Evolutionary conservation across 75 land plant species (phyloP).

Genomic region (Sequoiadendron giganteum): DNA sequence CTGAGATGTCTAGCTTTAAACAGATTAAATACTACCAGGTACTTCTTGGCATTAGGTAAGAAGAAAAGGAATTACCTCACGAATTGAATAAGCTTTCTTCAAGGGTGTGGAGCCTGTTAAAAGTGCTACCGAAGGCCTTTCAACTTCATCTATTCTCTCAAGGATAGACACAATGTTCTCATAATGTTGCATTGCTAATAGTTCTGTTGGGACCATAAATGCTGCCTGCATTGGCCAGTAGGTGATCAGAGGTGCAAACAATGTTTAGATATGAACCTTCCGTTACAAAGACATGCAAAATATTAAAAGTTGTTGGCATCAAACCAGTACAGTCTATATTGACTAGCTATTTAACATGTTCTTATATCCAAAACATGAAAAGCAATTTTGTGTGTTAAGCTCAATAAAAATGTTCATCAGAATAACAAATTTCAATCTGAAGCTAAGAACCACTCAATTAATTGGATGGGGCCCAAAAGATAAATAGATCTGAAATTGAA

Average conservation of each 20-base stretch:
- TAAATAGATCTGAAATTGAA: background rate
- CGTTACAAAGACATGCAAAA: background rate
- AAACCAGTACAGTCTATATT: background rate
- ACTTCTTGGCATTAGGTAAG: slow-evolving; percentile 7
- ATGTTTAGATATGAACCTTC: background rate
- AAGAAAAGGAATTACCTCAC: slow-evolving; percentile 36
- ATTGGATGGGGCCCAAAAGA: background rate
- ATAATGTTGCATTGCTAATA: slow-evolving; percentile 87
- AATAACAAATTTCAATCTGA: background rate
- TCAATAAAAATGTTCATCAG: background rate
- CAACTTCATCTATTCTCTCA: slow-evolving; percentile 44
- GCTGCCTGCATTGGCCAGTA: slow-evolving; percentile 56
- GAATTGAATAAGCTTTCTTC: slow-evolving; percentile 62
- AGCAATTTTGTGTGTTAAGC: background rate
- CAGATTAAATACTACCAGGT: background rate
- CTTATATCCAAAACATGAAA: background rate
- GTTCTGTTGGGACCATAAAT: slow-evolving; percentile 96
- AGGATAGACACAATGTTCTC: slow-evolving; percentile 51
- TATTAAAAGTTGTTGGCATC: background rate
- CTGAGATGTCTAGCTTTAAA: background rate
- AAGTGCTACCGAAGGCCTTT: slow-evolving; percentile 73
- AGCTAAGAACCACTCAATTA: background rate
- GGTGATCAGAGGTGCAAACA: background rate
- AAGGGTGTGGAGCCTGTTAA: slow-evolving; percentile 78
- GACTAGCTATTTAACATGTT: background rate